Evolutionary conservation across 2,329 filamentous ascomycete species (phyloP), one percentile per base, ranked within the genome.

Genomic region (Paraconiothyrium sp.): DNA sequence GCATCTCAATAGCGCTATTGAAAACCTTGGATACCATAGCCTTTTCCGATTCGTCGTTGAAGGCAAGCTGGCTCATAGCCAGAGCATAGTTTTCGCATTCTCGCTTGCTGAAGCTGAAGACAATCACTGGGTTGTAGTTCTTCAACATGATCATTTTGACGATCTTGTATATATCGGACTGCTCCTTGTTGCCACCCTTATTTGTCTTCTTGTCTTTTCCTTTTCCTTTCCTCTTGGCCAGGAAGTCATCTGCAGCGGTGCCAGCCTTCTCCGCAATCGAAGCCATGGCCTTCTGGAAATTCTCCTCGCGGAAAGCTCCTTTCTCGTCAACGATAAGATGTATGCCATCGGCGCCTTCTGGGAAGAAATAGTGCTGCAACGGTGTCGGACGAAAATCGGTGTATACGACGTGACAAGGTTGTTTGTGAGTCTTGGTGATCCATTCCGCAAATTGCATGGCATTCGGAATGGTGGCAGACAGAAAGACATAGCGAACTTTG

Each of bases 361-460:
- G 95, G 81, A 97, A 98, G 81, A 98, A 96, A 82, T 99, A 99
- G 79, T 98, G 95, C 75, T 99, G 95, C 35, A 99, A 83, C 0
- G 95, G 95, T 0, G 95, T 99, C 22, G 95, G 95, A 75, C 95
- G 89, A 84, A 98, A 99, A 81, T 99, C 94, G 56, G 95, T 99
- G 80, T 99, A 99, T 3, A 99, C 95, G 65, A 99, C 96, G 84
- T 99, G 96, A 70, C 95, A 99, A 7, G 95, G 94, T 76, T 99
- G 96, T 67, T 92, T 91, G 78, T 99, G 96, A 60, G 94, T 98
- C 82, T 98, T 98, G 71, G 92, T 93, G 72, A 99, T 97, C 95
- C 95, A 99, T 79, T 99, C 94, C 70, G 95, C 95, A 73, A 99
- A 99, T 79, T 99, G 95, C 88, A 98, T 97, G 56, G 95, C 94